These are phyloP conservation scores for Huiozyma sinensis DNA, from an alignment of 805 yeast genomes.

Conservation along the genomic window DNA sequence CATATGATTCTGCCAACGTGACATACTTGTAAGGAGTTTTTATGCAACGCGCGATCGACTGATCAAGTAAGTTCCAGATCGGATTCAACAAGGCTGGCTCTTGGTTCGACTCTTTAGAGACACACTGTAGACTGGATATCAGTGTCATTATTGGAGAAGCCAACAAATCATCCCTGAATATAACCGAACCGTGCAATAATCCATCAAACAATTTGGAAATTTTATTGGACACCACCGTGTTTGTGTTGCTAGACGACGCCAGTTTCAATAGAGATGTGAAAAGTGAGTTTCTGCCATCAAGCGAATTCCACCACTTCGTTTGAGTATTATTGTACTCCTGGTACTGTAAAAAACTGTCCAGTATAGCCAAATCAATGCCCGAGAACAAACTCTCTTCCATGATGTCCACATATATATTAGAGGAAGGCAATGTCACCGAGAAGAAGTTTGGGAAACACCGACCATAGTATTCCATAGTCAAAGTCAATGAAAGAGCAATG, in stretches of 20 bases:
- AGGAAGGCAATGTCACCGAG: slow-evolving; percentile 22
- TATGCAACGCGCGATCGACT: slow-evolving; percentile 58
- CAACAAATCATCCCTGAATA: slow-evolving; percentile 40
- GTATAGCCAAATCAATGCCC: slow-evolving; percentile 46
- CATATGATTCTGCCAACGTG: slow-evolving; percentile 38
- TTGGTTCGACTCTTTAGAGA: slow-evolving; percentile 5
- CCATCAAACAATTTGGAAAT: slow-evolving; percentile 39
- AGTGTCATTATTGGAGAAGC: slow-evolving; percentile 49
- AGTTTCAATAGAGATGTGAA: slow-evolving; percentile 58
- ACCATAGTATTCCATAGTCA: slow-evolving; percentile 34
- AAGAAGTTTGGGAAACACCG: slow-evolving; percentile 29
- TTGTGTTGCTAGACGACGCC: slow-evolving; percentile 29
- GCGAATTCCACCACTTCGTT: slow-evolving; percentile 72
- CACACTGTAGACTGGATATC: slow-evolving; percentile 35
- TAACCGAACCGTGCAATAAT: slow-evolving; percentile 40
- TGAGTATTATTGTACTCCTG: slow-evolving; percentile 43
- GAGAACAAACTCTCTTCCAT: slow-evolving; percentile 28
- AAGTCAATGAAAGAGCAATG: slow-evolving; percentile 37
- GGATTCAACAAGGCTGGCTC: slow-evolving; percentile 15
- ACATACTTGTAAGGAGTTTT: slow-evolving; percentile 77
- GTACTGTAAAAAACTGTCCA: slow-evolving; percentile 51
- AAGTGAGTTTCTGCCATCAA: slow-evolving; percentile 40
- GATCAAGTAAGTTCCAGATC: slow-evolving; percentile 63
- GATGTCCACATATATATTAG: slow-evolving; percentile 29
- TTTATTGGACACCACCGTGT: slow-evolving; percentile 30